These are phyloP conservation scores for Ophiostoma ips DNA, from an alignment of 2,329 filamentous ascomycete species.

Conservation along the genomic window DNA sequence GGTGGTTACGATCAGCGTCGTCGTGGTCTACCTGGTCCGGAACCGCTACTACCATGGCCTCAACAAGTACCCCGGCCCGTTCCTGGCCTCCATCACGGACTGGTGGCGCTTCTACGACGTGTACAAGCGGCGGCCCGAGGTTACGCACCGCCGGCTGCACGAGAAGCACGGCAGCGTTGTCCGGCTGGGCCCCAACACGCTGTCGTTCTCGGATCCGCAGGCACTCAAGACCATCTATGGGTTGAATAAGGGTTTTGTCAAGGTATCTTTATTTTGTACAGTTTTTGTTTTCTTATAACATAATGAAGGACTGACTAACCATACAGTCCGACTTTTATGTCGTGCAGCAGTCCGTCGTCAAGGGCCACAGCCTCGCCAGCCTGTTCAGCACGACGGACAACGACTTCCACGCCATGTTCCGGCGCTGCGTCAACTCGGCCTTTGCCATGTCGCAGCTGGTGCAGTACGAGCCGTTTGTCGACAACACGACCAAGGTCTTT, in stretches of 20 bases:
- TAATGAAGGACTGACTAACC: background rate
- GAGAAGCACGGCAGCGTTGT: slow-evolving; percentile 60
- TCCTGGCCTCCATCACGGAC: slow-evolving; percentile 53
- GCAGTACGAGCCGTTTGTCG: slow-evolving; percentile 68
- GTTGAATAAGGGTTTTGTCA: slow-evolving; percentile 65
- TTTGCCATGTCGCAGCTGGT: slow-evolving; percentile 67
- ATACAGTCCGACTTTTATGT: slow-evolving; percentile 64
- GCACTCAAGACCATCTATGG: slow-evolving; percentile 68
- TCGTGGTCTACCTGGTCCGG: slow-evolving; percentile 28
- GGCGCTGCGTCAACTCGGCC: slow-evolving; percentile 60
- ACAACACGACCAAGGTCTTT: slow-evolving; percentile 59
- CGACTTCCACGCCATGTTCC: slow-evolving; percentile 59
- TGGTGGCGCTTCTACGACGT: slow-evolving; percentile 65
- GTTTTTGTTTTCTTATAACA: background rate
- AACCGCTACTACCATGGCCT: slow-evolving; percentile 44
- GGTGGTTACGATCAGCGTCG: slow-evolving; percentile 19
- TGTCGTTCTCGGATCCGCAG: slow-evolving; percentile 61
- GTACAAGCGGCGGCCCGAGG: slow-evolving; percentile 47
- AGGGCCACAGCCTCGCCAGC: slow-evolving; percentile 53
- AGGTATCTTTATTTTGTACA: no score
- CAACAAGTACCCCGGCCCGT: slow-evolving; percentile 58
- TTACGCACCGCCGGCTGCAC: slow-evolving; percentile 55
- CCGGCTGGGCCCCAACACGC: slow-evolving; percentile 55
- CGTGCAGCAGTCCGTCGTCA: slow-evolving; percentile 59
- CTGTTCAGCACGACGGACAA: slow-evolving; percentile 68